A percentile compares a stretch with the other conserved stretches of the same genome.
These are phyloP conservation scores for Xylaria sp. DNA, from an alignment of 2,329 filamentous ascomycete species.

Conservation along the genomic window DNA sequence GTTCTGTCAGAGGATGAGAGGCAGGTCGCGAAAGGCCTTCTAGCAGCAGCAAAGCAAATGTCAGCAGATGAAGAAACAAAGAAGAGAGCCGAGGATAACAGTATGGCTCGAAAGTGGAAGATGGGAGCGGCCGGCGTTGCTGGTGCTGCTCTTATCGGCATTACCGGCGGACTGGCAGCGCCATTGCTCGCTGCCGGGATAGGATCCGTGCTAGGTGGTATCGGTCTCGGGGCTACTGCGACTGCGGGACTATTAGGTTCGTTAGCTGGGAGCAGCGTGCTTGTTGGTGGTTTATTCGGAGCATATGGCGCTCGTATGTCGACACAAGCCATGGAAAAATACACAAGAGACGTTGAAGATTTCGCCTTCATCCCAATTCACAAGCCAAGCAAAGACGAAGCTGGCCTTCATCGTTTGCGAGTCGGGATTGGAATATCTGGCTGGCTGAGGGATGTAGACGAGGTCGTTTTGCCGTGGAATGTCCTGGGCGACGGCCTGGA, in stretches of 20 bases:
- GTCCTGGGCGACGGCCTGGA: constrained; percentile 77
- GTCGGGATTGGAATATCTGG: constrained; percentile 86
- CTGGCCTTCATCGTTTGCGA: constrained; percentile 74
- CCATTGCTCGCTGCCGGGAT: constrained; percentile 84
- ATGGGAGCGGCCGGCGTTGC: constrained; percentile 61
- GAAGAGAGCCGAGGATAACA: constrained; percentile 72
- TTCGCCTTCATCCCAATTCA: constrained; percentile 84
- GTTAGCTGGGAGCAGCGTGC: constrained; percentile 80
- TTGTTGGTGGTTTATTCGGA: constrained; percentile 87
- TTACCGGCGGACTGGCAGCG: constrained; percentile 80
- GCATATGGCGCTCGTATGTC: constrained; percentile 88
- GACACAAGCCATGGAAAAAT: constrained; percentile 86
- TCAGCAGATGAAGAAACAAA: constrained; percentile 73
- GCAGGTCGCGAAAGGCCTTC: constrained; percentile 78
- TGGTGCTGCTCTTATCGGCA: constrained; percentile 73
- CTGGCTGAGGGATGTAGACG: constrained; percentile 79
- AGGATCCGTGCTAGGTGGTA: constrained; percentile 80
- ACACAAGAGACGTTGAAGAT: constrained; percentile 86
- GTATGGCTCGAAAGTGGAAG: constrained; percentile 75
- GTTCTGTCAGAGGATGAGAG: constrained; percentile 77
- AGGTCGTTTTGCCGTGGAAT: constrained; percentile 81
- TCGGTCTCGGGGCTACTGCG: constrained; percentile 81
- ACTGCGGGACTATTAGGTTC: constrained; percentile 84
- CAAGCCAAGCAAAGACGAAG: constrained; percentile 55
- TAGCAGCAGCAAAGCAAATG: constrained; percentile 76